These are phyloP conservation scores for Teratosphaeria viscida DNA, from an alignment of 2,329 filamentous ascomycete species.

Conservation along the genomic window DNA sequence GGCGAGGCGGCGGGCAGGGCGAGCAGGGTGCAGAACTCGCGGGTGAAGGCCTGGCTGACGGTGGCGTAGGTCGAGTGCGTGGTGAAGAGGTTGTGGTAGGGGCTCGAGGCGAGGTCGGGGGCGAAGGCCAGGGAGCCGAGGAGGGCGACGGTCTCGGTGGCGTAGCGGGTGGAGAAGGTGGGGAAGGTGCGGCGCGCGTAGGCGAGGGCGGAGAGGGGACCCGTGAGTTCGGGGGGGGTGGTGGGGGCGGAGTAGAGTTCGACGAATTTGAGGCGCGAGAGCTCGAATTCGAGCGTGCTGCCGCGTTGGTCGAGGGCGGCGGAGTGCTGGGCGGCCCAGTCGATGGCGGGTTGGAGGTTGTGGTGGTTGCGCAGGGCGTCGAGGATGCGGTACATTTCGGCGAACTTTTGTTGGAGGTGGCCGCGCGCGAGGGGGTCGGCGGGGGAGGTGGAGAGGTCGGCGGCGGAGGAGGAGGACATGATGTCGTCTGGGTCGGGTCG, in stretches of 20 bases:
- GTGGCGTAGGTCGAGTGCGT: slow-evolving; percentile 69
- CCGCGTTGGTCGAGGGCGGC: slow-evolving; percentile 64
- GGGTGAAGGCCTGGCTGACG: slow-evolving; percentile 64
- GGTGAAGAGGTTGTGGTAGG: slow-evolving; percentile 70
- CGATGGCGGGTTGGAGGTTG: slow-evolving; percentile 73
- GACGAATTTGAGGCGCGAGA: slow-evolving; percentile 80
- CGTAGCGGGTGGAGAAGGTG: slow-evolving; percentile 63
- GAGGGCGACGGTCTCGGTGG: slow-evolving; percentile 70
- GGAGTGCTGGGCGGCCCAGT: slow-evolving; percentile 69
- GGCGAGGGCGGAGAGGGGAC: slow-evolving; percentile 53
- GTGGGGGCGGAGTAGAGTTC: slow-evolving; percentile 59
- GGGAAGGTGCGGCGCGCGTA: slow-evolving; percentile 70
- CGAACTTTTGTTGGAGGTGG: slow-evolving; percentile 67
- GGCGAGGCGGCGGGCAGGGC: slow-evolving; percentile 85
- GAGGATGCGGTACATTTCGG: slow-evolving; percentile 83
- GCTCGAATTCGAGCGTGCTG: slow-evolving; percentile 90
- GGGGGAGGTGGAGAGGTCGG: background rate
- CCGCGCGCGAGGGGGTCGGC: slow-evolving; percentile 1
- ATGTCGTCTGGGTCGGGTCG: slow-evolving; percentile 30
- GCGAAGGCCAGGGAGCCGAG: slow-evolving; percentile 71
- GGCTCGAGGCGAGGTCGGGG: slow-evolving; percentile 62
- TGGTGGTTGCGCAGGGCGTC: slow-evolving; percentile 59
- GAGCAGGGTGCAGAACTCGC: slow-evolving; percentile 83
- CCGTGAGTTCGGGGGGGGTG: slow-evolving; percentile 32
- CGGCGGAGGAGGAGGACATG: slow-evolving; percentile 26